Base-by-base conservation (phyloP, 2,329 filamentous ascomycete genomes). In the Epichloe elymi region DNA sequence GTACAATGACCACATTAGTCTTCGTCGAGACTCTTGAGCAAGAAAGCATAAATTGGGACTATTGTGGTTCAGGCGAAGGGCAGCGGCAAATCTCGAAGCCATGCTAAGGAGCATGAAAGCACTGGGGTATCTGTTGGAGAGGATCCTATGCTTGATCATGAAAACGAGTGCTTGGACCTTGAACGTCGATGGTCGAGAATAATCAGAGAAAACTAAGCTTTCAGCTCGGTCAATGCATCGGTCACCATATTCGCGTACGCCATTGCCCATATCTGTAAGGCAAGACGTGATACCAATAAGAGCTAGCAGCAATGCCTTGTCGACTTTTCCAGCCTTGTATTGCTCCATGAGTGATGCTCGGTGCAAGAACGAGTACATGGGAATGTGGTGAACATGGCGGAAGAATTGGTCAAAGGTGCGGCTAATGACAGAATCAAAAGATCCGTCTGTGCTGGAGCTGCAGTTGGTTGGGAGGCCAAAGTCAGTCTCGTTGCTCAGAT, bases 261-360 rank as follows among this genome's bases (percentile, higher is more conserved):
- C 73, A 0, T 70, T 69, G 0, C 76, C 76, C 59, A 79, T 66
- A 57, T 78, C 75, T 5, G 74, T 78, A 45, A 80, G 69, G 35
- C 78, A 66, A 3, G 75, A 74, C 2, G 76, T 78, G 57, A 80
- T 76, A 47, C 76, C 77, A 7, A 80, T 67, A 4, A 80, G 63
- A 39, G 76, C 74, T 4, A 79, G 67, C 4, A 80, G 65, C 6
- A 80, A 65, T 2, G 75, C 67, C 40, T 70, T 71, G 57, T 80
- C 76, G 55, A 80, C 73, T 54, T 75, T 75, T 46, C 75, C 76
- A 4, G 74, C 71, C 55, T 78, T 73, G 59, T 78, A 78, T 33
- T 76, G 70, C 59, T 79, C 76, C 75, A 79, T 78, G 23, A 80
- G 71, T 2, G 77, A 80, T 12, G 76, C 75, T 26, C 76, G 74